Conservation (phyloP, 352 stramenopile species). For the Globisporangium parvum region DNA sequence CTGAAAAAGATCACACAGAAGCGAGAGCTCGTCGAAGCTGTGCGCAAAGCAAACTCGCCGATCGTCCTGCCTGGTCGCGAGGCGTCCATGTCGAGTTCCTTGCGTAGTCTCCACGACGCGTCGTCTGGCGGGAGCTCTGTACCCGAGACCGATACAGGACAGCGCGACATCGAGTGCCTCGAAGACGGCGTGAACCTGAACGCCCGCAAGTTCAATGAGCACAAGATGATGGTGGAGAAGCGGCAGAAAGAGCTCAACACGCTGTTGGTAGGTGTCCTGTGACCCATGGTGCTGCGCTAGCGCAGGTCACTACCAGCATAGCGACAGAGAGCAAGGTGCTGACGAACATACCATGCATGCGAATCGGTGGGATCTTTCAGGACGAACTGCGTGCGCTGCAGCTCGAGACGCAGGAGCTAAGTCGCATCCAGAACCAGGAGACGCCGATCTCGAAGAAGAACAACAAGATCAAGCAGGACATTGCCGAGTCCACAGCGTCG, state of each 20-base stretch:
- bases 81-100: constrained; percentile 17
- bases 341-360: not conserved
- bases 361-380: constrained; percentile 12
- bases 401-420: constrained; percentile 64
- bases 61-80: constrained; percentile 55
- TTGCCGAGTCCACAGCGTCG: constrained; percentile 51
- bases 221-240: constrained; percentile 57
- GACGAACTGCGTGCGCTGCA: constrained; percentile 67
- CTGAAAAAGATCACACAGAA: constrained; percentile 76
- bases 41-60: constrained; percentile 65
- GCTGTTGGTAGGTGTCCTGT: constrained; percentile 29
- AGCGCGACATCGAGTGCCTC: constrained; percentile 56
- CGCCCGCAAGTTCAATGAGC: constrained; percentile 76
- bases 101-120: constrained; percentile 20
- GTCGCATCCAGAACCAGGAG: constrained; percentile 69
- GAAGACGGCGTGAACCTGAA: constrained; percentile 70
- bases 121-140: constrained; percentile 7
- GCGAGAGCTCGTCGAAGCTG: constrained; percentile 67
- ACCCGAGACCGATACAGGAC: constrained; percentile 34
- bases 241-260: constrained; percentile 58
- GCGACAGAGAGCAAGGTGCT: not conserved
- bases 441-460: constrained; percentile 74
- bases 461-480: constrained; percentile 57
- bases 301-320: too few species aligned
- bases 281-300: not conserved